A percentile compares a stretch with the other conserved stretches of the same genome.
These are phyloP conservation scores for Hyphopichia pseudoburtonii DNA, from an alignment of 1,139 yeast species.

Conservation along the genomic window DNA sequence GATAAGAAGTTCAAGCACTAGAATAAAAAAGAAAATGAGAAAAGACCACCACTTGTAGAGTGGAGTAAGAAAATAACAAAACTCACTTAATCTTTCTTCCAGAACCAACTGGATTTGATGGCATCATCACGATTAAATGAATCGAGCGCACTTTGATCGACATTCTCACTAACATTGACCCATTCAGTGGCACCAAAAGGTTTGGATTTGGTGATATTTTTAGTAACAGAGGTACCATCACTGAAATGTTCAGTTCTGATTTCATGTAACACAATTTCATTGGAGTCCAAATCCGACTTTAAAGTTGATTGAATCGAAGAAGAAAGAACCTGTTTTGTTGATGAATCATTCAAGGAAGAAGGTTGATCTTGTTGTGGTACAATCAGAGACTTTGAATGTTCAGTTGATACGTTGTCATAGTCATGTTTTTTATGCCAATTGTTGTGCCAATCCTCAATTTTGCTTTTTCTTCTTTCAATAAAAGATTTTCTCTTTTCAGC, in stretches of 20 bases:
- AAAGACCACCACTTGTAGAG: no score
- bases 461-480: not conserved
- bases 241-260: slow-evolving; percentile 52
- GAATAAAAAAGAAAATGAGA: not conserved
- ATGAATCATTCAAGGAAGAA: not conserved
- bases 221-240: slow-evolving; percentile 61
- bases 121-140: not conserved
- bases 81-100: slow-evolving; percentile 9
- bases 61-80: not conserved
- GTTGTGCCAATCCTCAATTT: not conserved
- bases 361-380: slow-evolving; percentile 5
- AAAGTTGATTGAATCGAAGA: slow-evolving; percentile 48
- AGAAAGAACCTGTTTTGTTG: slow-evolving; percentile 40
- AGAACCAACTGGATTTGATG: slow-evolving; percentile 16
- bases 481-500: slow-evolving; percentile 12
- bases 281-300: slow-evolving; percentile 51
- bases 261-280: slow-evolving; percentile 54
- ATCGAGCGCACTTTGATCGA: slow-evolving; percentile 4
- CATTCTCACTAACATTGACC: slow-evolving; percentile 26
- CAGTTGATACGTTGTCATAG: no score
- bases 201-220: slow-evolving; percentile 37
- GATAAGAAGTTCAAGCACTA: no score
- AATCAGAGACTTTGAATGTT: no score
- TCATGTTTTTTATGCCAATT: not conserved
- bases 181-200: slow-evolving; percentile 36